These are phyloP conservation scores for Dendrocalamus sinicus DNA, from an alignment of 176 grass and related monocot species.

Conservation along the genomic window DNA sequence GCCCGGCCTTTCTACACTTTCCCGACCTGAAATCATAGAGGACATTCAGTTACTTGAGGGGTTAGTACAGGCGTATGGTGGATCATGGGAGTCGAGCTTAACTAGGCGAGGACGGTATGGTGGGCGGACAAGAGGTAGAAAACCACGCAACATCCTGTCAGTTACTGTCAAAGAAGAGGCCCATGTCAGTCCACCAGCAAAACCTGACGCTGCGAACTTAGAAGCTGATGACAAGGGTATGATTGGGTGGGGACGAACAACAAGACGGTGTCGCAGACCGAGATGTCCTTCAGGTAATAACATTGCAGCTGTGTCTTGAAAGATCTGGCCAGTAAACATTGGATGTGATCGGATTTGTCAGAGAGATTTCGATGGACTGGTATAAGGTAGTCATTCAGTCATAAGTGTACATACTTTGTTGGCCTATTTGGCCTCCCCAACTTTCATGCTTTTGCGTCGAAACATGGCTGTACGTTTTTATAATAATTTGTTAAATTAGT, in stretches of 20 bases:
- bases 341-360: constrained; percentile 29
- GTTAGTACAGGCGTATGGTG: constrained; percentile 64
- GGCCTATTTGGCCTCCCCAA: constrained; percentile 34
- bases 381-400: constrained; percentile 44
- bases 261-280: constrained; percentile 71
- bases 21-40: constrained; percentile 81
- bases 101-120: constrained; percentile 43
- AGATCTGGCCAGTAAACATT: constrained; percentile 31
- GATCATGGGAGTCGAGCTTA: constrained; percentile 55
- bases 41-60: constrained; percentile 80
- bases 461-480: constrained; percentile 53
- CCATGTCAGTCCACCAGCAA: constrained; percentile 25
- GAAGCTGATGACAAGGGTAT: constrained; percentile 67
- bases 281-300: constrained; percentile 59
- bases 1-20: constrained; percentile 71
- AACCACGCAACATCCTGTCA: constrained; percentile 42
- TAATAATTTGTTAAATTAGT: constrained; percentile 49
- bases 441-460: constrained; percentile 44
- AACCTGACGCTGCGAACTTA: constrained; percentile 40
- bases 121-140: constrained; percentile 55
- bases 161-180: constrained; percentile 41
- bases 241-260: constrained; percentile 85
- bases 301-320: constrained; percentile 47
- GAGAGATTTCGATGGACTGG: constrained; percentile 40
- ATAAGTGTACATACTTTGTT: constrained; percentile 53